Conservation (phyloP, 208 protist genomes). For the Wallacemonas sp. region DNA sequence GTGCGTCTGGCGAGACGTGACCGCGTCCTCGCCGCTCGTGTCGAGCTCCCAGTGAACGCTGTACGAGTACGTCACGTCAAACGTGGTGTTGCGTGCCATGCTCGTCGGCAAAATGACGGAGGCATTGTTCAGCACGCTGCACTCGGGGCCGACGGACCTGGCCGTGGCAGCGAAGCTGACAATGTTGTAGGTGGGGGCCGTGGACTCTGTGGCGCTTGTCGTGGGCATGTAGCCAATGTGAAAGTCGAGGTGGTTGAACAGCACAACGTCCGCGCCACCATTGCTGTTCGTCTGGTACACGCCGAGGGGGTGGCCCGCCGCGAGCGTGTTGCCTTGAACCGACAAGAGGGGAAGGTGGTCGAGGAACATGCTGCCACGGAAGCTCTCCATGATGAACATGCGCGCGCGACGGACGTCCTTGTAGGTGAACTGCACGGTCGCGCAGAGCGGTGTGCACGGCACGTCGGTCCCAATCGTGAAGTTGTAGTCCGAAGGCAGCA, state of each 20-base stretch:
- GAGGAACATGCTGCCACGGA: constrained; percentile 69
- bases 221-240: constrained; percentile 33
- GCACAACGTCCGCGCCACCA: not conserved
- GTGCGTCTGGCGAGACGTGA: constrained; percentile 93
- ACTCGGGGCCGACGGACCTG: not conserved
- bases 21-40: constrained; percentile 41
- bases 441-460: constrained; percentile 44
- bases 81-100: constrained; percentile 22
- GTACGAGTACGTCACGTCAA: constrained; percentile 48
- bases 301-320: constrained; percentile 47
- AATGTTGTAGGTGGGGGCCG: constrained; percentile 30
- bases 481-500: constrained; percentile 92
- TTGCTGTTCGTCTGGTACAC: not conserved
- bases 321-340: not conserved
- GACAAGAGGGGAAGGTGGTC: constrained; percentile 60
- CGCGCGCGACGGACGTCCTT: constrained; percentile 27
- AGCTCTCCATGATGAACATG: constrained; percentile 52
- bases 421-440: constrained; percentile 13
- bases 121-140: not conserved
- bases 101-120: not conserved
- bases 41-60: constrained; percentile 47
- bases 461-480: constrained; percentile 40
- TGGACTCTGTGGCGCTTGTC: no score
- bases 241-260: constrained; percentile 80
- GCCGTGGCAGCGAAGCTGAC: constrained; percentile 52